Evolutionary conservation across 495 filamentous ascomycete genomes (phyloP).

Genomic region (Podospora pseudopauciseta): DNA sequence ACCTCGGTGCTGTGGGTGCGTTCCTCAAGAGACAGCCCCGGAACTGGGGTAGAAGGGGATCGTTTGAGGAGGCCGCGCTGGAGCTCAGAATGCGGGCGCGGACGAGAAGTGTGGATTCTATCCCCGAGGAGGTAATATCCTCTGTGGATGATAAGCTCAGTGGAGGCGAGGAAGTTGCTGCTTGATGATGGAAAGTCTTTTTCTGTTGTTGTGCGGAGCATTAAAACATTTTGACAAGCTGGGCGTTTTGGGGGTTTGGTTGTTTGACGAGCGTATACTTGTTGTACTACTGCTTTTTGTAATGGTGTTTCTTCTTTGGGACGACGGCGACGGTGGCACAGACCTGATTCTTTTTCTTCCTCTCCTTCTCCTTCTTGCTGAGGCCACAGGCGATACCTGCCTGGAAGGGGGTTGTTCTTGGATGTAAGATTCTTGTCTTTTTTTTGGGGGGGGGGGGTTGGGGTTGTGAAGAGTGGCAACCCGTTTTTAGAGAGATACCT

Average conservation of each 20-base stretch:
- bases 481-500: neutral
- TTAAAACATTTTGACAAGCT: conserved; percentile 1
- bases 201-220: neutral
- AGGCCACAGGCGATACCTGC: too few species aligned
- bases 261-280: neutral
- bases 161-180: neutral
- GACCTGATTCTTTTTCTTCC: neutral
- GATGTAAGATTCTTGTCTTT: neutral
- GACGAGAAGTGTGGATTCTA: conserved; percentile 2
- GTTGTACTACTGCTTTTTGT: neutral
- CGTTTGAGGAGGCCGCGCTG: conserved; percentile 47
- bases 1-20: conserved; percentile 92
- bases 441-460: too few species aligned
- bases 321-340: neutral
- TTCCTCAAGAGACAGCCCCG: conserved; percentile 86
- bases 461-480: neutral
- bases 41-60: conserved; percentile 88
- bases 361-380: neutral
- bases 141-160: neutral
- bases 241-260: neutral
- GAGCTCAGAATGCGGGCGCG: conserved; percentile 16
- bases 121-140: neutral
- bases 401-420: neutral
- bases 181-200: neutral
- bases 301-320: neutral